Conservation (phyloP, 1,284 basidiomycete genomes). For the Irpex lacteus region DNA sequence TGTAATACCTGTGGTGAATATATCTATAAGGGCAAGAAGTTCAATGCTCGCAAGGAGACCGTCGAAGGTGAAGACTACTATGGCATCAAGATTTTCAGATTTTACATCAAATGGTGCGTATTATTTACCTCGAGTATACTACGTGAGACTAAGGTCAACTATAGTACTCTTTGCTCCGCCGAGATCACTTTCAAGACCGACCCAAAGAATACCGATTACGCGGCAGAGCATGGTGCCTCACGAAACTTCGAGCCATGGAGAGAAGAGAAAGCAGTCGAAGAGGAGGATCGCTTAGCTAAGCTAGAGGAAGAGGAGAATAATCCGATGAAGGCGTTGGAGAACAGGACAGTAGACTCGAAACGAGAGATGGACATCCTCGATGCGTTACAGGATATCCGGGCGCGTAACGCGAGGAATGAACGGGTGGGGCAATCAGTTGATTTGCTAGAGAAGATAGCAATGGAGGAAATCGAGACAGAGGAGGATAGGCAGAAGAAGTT, state of each 20-base stretch:
- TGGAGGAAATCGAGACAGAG: slow-evolving; percentile 67
- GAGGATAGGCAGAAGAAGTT: slow-evolving; percentile 63
- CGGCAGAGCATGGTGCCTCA: slow-evolving; percentile 89
- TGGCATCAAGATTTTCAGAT: slow-evolving; percentile 93
- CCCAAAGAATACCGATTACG: slow-evolving; percentile 95
- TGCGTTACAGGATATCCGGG: slow-evolving; percentile 91
- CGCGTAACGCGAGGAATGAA: slow-evolving; percentile 90
- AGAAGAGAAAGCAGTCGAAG: slow-evolving; percentile 70
- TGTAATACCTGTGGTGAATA: slow-evolving; percentile 97
- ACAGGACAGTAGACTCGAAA: slow-evolving; percentile 87
- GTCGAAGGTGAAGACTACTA: slow-evolving; percentile 97
- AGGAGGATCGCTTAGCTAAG: slow-evolving; percentile 75
- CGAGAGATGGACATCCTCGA: slow-evolving; percentile 99
- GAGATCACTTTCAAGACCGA: slow-evolving; percentile 99
- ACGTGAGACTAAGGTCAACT: background rate
- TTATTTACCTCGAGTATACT: background rate
- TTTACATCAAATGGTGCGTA: slow-evolving; percentile 79
- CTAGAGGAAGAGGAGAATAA: slow-evolving; percentile 89
- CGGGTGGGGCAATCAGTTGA: slow-evolving; percentile 69
- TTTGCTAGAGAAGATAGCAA: slow-evolving; percentile 51
- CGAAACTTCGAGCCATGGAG: slow-evolving; percentile 95
- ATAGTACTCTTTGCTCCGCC: slow-evolving; percentile 87
- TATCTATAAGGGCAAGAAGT: slow-evolving; percentile 98
- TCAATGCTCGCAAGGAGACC: slow-evolving; percentile 98
- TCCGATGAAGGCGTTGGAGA: slow-evolving; percentile 96